These are phyloP conservation scores for Abrus precatorius DNA, from an alignment of 306 rosid genomes.

Conservation along the genomic window DNA sequence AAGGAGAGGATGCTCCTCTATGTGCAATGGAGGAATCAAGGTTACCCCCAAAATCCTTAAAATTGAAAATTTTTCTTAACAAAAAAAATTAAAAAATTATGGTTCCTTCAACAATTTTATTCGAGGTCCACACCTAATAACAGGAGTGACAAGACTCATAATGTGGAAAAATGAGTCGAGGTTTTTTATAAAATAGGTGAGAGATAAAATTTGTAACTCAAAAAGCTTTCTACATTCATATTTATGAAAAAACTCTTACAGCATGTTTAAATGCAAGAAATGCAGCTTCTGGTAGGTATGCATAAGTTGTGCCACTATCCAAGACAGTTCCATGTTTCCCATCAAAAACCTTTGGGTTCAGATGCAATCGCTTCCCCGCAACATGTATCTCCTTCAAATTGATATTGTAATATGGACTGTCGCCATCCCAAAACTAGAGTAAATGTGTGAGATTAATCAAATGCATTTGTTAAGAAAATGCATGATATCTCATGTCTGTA, in stretches of 20 bases:
- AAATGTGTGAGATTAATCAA: conserved; percentile 88
- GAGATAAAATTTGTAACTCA: conserved; percentile 10
- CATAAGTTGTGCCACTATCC: conserved; percentile 98
- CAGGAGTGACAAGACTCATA: not conserved
- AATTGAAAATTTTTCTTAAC: not conserved
- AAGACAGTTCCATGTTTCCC: conserved; percentile 85
- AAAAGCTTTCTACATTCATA: not conserved
- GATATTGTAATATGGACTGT: conserved; percentile 98
- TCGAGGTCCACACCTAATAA: conserved; percentile 18
- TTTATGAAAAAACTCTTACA: conserved; percentile 72
- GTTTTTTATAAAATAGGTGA: conserved; percentile 8
- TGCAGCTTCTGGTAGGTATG: conserved; percentile 83
- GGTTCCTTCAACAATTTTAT: conserved; percentile 15
- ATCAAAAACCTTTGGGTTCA: conserved; percentile 78
- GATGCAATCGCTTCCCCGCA: conserved; percentile 78
- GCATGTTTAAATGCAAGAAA: conserved; percentile 82
- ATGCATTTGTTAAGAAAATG: conserved; percentile 68
- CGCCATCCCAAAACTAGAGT: conserved; percentile 99
- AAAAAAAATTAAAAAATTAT: not conserved
- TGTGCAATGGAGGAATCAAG: conserved; percentile 17
- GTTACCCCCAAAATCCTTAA: not conserved
- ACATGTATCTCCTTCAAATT: conserved; percentile 92
- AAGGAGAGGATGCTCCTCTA: conserved; percentile 16
- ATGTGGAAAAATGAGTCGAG: conserved; percentile 14
- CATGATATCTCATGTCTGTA: conserved; percentile 53